These are phyloP conservation scores for Aureococcus anophagefferens DNA, from an alignment of 108 stramenopile species.

Conservation along the genomic window DNA sequence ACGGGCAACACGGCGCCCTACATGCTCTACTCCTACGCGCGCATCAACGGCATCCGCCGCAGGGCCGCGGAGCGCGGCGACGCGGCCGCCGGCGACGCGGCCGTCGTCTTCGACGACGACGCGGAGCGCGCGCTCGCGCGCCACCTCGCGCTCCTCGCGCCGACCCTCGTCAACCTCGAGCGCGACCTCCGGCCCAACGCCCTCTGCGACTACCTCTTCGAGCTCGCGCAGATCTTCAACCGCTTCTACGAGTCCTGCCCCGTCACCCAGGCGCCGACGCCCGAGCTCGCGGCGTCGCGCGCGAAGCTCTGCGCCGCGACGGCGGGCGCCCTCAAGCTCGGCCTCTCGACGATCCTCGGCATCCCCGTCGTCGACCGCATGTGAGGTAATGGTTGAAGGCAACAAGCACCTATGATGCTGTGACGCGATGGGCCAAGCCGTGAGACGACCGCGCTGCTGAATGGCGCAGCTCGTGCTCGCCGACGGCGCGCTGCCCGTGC, in stretches of 20 bases:
- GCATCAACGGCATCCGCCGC: constrained; percentile 83
- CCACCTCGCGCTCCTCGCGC: constrained; percentile 65
- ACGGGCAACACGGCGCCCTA: constrained; percentile 99
- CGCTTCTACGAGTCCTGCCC: constrained; percentile 65
- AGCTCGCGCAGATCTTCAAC: constrained; percentile 79
- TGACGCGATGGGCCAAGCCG: no score
- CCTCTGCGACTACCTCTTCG: constrained; percentile 84
- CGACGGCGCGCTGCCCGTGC: no score
- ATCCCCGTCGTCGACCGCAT: constrained; percentile 78
- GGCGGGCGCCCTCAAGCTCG: constrained; percentile 63
- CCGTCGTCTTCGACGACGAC: constrained; percentile 66
- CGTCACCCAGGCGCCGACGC: constrained; percentile 66
- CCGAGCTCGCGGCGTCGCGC: constrained; percentile 70
- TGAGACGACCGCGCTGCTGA: no score
- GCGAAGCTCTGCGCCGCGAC: constrained; percentile 80
- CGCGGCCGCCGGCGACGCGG: constrained; percentile 32
- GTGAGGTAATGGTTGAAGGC: constrained; percentile 34
- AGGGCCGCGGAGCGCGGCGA: constrained; percentile 61
- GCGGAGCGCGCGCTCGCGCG: constrained; percentile 76
- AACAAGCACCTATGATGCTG: no score
- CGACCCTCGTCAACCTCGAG: constrained; percentile 71
- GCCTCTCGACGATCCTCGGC: constrained; percentile 53
- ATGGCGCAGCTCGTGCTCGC: no score
- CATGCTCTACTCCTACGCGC: constrained; percentile 93
- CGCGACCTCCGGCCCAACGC: constrained; percentile 80